Conservation (phyloP, 805 yeast species). For the Metschnikowia borealis region DNA sequence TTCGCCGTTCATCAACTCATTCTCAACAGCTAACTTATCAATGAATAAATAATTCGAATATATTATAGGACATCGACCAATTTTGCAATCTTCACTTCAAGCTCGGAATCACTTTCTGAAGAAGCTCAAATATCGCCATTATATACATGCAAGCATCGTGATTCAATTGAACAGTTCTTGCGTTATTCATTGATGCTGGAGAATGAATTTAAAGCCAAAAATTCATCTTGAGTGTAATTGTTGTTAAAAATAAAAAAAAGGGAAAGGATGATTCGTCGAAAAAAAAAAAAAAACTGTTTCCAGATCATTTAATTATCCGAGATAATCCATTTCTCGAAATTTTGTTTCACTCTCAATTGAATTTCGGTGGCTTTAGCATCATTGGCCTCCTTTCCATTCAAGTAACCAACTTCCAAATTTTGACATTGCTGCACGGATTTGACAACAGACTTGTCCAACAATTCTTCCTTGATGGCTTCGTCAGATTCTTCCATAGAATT, state of each 20-base stretch:
- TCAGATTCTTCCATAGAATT: conserved; percentile 27
- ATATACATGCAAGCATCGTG: conserved; percentile 11
- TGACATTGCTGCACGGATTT: conserved; percentile 53
- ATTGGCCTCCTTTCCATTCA: conserved; percentile 27
- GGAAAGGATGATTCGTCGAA: conserved; percentile 1
- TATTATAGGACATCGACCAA: not conserved
- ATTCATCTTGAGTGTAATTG: not conserved
- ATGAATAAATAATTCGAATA: not conserved
- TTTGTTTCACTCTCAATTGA: conserved; percentile 56
- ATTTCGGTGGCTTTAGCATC: conserved; percentile 41
- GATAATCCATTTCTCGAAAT: conserved; percentile 67
- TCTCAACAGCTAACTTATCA: not conserved
- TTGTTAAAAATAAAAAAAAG: conserved; percentile 7
- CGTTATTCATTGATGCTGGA: conserved; percentile 1
- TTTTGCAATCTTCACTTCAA: not conserved
- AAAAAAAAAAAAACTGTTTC: not conserved
- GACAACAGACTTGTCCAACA: conserved; percentile 34
- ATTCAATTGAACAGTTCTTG: not conserved
- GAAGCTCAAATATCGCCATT: conserved; percentile 4
- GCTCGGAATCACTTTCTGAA: not conserved
- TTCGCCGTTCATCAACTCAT: not conserved
- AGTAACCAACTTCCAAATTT: conserved; percentile 45
- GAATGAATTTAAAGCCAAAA: not conserved
- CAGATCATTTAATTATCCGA: conserved; percentile 27
- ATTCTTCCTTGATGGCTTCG: conserved; percentile 18